Base-by-base conservation (phyloP, 2,329 filamentous ascomycete species). In the Aspergillus fijiensis region DNA sequence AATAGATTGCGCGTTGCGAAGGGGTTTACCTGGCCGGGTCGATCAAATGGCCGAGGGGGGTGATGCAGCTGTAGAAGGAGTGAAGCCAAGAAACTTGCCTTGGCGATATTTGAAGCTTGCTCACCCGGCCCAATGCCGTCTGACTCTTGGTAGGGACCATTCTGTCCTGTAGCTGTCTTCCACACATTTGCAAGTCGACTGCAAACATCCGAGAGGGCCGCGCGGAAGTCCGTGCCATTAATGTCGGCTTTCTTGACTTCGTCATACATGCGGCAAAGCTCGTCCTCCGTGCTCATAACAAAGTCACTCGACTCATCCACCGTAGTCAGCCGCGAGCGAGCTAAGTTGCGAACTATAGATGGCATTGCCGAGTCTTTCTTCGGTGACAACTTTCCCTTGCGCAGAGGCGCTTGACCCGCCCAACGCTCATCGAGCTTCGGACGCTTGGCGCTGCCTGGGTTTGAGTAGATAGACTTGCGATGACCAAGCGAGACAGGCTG, bases 11-110 rank as follows among this genome's bases (percentile, higher is more conserved):
- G 72, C 5, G 69, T 67, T 16, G 68, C 65, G 55, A 69, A 67
- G 5, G 71, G 65, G 47, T 66, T 69, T 14, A 62, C 64, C 21
- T 63, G 65, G n/a, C 60, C 64, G 4, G 66, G 61, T 10, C 67
- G 67, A 9, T 64, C 54, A 51, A 62, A 59, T 39, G 74, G 70
- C n/a, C 76, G 69, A 51, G 84, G 82, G 54, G 87, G 85, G 75
- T 96, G 91, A 67, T 93, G 89, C 58, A 97, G 84, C 63, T 87
- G 87, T 42, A 98, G 83, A 42, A 96, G 82, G 25, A 97, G 81
- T 31, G 87, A 87, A 16, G 89, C 89, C n/a, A 97, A 73, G 68
- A 88, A 96, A 58, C 86, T 84, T 4, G 93, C 92, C 71, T 94
- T 93, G 57, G 87, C 83, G 60, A 92, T 87, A 5, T 87, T 78